Percentiles rank a stretch among this genome's conserved stretches.
Conservation (phyloP, 1,284 basidiomycete species). For the Sanghuangporus weigelae region DNA sequence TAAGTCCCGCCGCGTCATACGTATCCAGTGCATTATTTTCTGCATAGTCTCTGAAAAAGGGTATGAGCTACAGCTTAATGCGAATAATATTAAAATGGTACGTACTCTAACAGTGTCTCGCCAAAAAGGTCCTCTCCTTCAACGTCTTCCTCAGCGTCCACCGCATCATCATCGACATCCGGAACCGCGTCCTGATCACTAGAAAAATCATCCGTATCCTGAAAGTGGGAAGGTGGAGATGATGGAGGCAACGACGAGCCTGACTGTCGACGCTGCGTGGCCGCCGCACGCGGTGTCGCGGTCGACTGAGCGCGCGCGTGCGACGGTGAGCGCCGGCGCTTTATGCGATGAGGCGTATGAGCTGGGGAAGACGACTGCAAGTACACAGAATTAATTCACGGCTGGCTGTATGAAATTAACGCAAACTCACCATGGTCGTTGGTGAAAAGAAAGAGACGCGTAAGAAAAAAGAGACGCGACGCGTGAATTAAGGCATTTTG, state of each 20-base stretch:
- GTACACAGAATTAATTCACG: background rate
- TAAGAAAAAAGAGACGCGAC: conserved; percentile 11
- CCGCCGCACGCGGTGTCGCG: conserved; percentile 36
- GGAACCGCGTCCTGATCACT: conserved; percentile 72
- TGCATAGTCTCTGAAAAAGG: conserved; percentile 73
- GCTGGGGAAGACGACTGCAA: conserved; percentile 15
- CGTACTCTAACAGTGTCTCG: conserved; percentile 72
- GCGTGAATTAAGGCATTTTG: conserved; percentile 12
- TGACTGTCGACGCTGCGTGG: conserved; percentile 49
- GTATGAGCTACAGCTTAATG: background rate
- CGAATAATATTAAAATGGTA: conserved; percentile 18
- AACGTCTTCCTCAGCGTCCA: conserved; percentile 73
- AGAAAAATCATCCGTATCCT: conserved; percentile 80
- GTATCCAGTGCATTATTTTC: conserved; percentile 77
- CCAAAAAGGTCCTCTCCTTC: conserved; percentile 95
- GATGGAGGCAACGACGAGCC: conserved; percentile 76
- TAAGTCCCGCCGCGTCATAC: conserved; percentile 84
- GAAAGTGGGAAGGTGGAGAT: conserved; percentile 79
- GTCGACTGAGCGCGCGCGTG: conserved; percentile 47
- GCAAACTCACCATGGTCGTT: conserved; percentile 1
- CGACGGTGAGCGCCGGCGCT: conserved; percentile 60
- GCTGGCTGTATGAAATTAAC: background rate
- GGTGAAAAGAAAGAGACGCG: background rate
- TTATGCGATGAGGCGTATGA: conserved; percentile 34
- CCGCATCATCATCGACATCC: conserved; percentile 59